Evolutionary conservation across 2,329 filamentous ascomycete genomes (phyloP), one percentile per base, ranked within the genome.

Genomic region (Sclerotinia sclerotiorum): DNA sequence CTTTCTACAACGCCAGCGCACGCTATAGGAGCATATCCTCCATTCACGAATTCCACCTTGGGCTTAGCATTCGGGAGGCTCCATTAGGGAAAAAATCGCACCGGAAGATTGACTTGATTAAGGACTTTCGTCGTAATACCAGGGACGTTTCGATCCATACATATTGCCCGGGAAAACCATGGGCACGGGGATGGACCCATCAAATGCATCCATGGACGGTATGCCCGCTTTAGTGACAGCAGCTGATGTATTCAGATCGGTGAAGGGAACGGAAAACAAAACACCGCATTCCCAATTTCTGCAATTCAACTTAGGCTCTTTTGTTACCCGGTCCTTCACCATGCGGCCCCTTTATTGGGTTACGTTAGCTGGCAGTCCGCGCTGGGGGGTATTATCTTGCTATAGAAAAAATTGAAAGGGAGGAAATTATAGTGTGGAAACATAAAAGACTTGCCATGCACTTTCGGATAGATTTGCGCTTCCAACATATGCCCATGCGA

Each of bases 281-380:
- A 99, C 91, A 48, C 95, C 95, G 76, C 93, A 97, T 80, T 98
- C 95, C 94, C 94, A 98, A 78, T 98, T 99, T 67, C 91, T 88
- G 78, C 91, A 93, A 71, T 86, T 93, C 71, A 98, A 83, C 78
- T 93, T 97, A 17, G 88, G 86, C 70, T 85, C 79, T 70, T 89
- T 89, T 2, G 87, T 90, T 10, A 78, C 80, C 73, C 85, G 87
- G 74, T 96, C 90, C 75, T 88, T 88, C 66, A 89, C 86, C 42
- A 97, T 80, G 58, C 88, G 88, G 29, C 94, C 95, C 94, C 90
- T 92, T 71, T 54, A 44, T 11, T 57, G 17, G 35, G n/a, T 57
- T n/a, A 39, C 42, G 65, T 62, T 63, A 32, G 32, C 56, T 62
- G 17, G 21, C 17, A 32, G 46, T 67, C 46, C 39, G 55, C 51